phyloP scores from a whole-genome alignment of 306 rosid species.

The Cyclanthera cordifolia region DNA sequence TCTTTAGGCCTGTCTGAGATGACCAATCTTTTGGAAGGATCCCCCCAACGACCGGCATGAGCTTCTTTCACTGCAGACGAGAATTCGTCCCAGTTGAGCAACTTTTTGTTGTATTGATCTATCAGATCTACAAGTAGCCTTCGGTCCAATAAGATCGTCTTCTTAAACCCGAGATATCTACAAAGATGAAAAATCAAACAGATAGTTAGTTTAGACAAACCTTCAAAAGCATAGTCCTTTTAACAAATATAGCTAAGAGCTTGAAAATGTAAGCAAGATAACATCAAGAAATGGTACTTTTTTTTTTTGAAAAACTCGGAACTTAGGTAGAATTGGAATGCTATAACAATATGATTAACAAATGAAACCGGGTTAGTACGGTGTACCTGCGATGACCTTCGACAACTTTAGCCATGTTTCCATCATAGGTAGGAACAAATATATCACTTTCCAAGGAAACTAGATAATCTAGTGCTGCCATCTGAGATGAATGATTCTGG shows the following conservation, averaged over 20 bases:
- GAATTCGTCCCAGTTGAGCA: conserved; percentile 64
- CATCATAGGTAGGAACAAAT: conserved; percentile 93
- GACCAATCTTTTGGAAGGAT: conserved; percentile 47
- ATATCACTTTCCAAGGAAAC: conserved; percentile 93
- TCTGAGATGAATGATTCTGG: conserved; percentile 95
- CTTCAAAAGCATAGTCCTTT: no score
- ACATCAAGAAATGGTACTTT: no score
- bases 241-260: no score
- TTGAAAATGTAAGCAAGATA: no score
- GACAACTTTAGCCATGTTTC: conserved; percentile 99
- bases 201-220: neutral
- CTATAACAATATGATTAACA: neutral
- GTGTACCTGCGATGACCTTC: conserved; percentile 97
- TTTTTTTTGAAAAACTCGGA: no score
- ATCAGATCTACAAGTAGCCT: conserved; percentile 71
- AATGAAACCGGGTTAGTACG: neutral
- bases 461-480: conserved; percentile 97
- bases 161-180: conserved; percentile 88
- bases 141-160: conserved; percentile 69
- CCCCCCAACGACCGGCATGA: conserved; percentile 79
- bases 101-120: conserved; percentile 48
- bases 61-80: conserved; percentile 67
- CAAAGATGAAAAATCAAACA: neutral
- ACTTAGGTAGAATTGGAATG: no score
- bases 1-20: conserved; percentile 84